Percentiles rank a stretch among this genome's conserved stretches.
These are phyloP conservation scores for Colletotrichum tanaceti DNA, from an alignment of 2,329 filamentous ascomycete genomes.

Conservation along the genomic window DNA sequence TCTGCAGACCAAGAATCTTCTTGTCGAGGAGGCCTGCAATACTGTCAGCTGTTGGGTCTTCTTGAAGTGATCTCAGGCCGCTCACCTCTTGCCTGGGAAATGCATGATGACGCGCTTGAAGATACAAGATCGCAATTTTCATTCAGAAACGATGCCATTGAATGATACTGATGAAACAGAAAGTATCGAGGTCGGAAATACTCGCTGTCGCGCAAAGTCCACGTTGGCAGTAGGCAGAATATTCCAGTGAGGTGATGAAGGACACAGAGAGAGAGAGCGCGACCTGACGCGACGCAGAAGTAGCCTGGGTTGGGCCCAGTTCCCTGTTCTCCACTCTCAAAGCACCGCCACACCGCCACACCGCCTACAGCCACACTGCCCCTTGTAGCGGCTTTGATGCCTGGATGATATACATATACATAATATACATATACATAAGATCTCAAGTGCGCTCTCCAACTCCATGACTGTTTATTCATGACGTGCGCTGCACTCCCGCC, in stretches of 20 bases:
- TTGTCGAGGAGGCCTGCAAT: not conserved
- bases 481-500: not conserved
- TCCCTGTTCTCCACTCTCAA: not conserved
- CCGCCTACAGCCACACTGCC: not conserved
- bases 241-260: not conserved
- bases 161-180: not conserved
- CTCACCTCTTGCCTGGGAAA: not conserved
- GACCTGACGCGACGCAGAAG: conserved; percentile 16
- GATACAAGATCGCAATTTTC: no score
- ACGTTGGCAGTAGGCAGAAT: not conserved
- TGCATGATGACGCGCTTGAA: not conserved
- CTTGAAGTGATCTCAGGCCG: not conserved
- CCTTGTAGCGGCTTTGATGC: not conserved
- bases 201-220: not conserved
- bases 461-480: not conserved
- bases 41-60: not conserved
- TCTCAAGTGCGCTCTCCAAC: not conserved
- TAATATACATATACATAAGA: no score
- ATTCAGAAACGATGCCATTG: no score
- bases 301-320: not conserved
- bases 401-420: not conserved
- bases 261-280: not conserved
- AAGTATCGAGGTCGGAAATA: not conserved
- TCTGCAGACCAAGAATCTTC: not conserved
- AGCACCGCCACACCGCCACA: not conserved